Percentiles rank a stretch among this genome's conserved stretches.
Conservation (phyloP, 495 filamentous ascomycete species). For the Penicillium steckii region DNA sequence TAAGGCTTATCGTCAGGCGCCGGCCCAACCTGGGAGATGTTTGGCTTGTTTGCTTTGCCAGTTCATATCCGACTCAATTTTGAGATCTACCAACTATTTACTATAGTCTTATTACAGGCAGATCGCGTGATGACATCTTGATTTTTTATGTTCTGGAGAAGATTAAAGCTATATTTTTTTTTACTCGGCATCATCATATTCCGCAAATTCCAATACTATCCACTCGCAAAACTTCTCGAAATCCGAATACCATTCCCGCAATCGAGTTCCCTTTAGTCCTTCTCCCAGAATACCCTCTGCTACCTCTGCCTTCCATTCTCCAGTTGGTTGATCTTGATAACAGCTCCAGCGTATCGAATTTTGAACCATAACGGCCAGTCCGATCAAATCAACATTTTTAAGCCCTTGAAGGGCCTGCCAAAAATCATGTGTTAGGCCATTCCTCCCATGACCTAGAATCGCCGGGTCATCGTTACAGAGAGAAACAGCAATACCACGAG, state of each 20-base stretch:
- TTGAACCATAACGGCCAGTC: conserved; percentile 79
- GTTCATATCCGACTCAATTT: neutral
- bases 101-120: too few relatives aligned
- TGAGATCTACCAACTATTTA: too few relatives aligned
- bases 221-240: conserved; percentile 94
- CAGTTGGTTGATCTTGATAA: conserved; percentile 71
- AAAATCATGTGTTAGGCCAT: conserved; percentile 82
- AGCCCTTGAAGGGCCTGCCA: conserved; percentile 88
- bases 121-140: too few relatives aligned
- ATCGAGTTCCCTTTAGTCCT: conserved; percentile 64
- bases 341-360: conserved; percentile 90
- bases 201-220: conserved; percentile 79
- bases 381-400: conserved; percentile 72
- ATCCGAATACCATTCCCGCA: conserved; percentile 73
- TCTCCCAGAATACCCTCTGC: conserved; percentile 71
- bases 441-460: conserved; percentile 72
- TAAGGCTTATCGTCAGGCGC: conserved; percentile 39
- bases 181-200: conserved; percentile 50
- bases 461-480: conserved; percentile 87
- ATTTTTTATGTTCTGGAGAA: neutral
- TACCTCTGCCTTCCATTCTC: conserved; percentile 70
- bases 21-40: conserved; percentile 7
- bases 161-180: neutral
- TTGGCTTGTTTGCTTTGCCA: neutral
- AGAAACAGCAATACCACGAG: conserved; percentile 65